Evolutionary conservation across 495 filamentous ascomycete genomes (phyloP).

Genomic region (Penicillium lagena): DNA sequence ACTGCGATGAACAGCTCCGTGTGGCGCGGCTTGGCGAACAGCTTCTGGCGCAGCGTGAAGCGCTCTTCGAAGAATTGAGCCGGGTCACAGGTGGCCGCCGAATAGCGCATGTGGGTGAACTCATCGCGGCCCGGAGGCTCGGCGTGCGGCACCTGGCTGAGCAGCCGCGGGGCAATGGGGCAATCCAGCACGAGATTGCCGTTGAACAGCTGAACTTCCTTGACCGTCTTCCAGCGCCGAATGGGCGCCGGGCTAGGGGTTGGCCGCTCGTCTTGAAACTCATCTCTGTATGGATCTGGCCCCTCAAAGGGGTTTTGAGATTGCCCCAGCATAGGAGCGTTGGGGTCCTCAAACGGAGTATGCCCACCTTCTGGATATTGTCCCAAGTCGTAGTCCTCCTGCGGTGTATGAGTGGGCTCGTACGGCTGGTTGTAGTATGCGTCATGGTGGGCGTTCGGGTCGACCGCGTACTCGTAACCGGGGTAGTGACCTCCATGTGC

Average conservation of each 20-base stretch:
- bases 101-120: slow-evolving; percentile 98
- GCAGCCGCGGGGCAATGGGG: slow-evolving; percentile 82
- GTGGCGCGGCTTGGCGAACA: slow-evolving; percentile 88
- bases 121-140: slow-evolving; percentile 80
- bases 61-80: slow-evolving; percentile 77
- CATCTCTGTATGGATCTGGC: slow-evolving; percentile 43
- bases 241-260: slow-evolving; percentile 63
- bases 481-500: slow-evolving; percentile 42
- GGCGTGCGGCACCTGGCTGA: slow-evolving; percentile 80
- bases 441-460: slow-evolving; percentile 80
- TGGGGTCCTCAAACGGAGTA: slow-evolving; percentile 49
- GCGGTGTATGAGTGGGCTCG: slow-evolving; percentile 48
- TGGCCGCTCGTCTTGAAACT: slow-evolving; percentile 41
- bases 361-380: slow-evolving; percentile 45
- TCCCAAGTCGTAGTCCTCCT: slow-evolving; percentile 51
- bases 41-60: slow-evolving; percentile 88
- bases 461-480: slow-evolving; percentile 61
- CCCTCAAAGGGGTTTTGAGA: slow-evolving; percentile 46
- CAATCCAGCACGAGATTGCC: slow-evolving; percentile 98
- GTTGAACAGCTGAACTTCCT: slow-evolving; percentile 93
- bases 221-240: slow-evolving; percentile 95
- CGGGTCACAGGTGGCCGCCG: slow-evolving; percentile 94
- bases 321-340: slow-evolving; percentile 52
- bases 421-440: slow-evolving; percentile 81
- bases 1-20: slow-evolving; percentile 97